Percentiles rank a stretch among this genome's conserved stretches.
These are phyloP conservation scores for Colletotrichum falcatum DNA, from an alignment of 2,329 filamentous ascomycete genomes.

Conservation along the genomic window DNA sequence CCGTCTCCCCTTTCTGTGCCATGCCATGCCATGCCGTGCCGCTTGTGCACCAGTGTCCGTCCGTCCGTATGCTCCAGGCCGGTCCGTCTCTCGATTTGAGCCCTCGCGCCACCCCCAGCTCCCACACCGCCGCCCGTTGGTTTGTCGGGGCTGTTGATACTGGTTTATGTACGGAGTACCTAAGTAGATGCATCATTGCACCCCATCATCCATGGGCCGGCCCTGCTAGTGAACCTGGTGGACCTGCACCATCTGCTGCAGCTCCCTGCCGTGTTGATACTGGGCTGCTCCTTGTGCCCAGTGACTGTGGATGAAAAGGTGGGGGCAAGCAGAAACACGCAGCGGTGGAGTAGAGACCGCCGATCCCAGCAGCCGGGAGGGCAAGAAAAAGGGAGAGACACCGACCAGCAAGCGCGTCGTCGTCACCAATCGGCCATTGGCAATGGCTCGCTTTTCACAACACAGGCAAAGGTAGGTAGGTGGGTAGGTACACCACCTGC, in stretches of 20 bases:
- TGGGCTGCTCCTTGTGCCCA: constrained; percentile 21
- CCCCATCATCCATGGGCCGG: constrained; percentile 13
- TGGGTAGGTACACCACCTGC: neutral
- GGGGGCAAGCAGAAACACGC: constrained; percentile 30
- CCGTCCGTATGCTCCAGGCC: neutral
- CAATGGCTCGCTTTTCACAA: neutral
- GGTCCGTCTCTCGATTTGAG: neutral
- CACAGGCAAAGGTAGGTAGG: too few species aligned
- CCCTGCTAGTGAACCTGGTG: neutral
- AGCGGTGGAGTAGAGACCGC: constrained; percentile 27
- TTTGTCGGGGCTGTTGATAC: constrained; percentile 21
- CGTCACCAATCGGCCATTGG: neutral
- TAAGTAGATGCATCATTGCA: constrained; percentile 26
- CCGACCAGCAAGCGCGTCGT: constrained; percentile 4
- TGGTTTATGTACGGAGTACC: neutral
- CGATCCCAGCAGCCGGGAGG: constrained; percentile 20
- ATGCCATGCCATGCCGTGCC: too few species aligned
- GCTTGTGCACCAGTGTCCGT: constrained; percentile 1
- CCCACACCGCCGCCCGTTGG: constrained; percentile 32
- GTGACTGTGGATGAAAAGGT: constrained; percentile 22
- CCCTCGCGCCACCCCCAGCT: neutral
- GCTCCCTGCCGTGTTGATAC: constrained; percentile 22
- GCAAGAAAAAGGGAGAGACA: constrained; percentile 17
- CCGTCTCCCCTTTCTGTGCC: neutral
- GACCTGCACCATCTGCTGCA: constrained; percentile 12